A percentile compares a stretch with the other conserved stretches of the same genome.
phyloP scores from a whole-genome alignment of 2,329 filamentous ascomycete genomes.

The Escovopsis sp. region DNA sequence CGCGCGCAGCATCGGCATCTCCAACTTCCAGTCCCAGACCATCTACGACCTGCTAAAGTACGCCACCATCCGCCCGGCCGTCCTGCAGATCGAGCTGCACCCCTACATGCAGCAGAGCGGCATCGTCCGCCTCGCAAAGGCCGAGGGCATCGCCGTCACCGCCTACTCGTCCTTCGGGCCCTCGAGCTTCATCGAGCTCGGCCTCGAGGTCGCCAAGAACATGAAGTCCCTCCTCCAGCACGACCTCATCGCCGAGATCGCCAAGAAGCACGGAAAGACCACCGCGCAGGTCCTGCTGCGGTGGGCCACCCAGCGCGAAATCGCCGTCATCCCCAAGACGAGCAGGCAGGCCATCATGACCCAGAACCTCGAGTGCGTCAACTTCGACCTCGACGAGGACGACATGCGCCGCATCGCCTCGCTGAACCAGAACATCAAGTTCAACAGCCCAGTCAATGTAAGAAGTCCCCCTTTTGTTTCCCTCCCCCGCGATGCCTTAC shows the following conservation, averaged over 20 bases:
- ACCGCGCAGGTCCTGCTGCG: constrained; percentile 70
- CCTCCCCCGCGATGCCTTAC: no score
- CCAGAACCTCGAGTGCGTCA: constrained; percentile 52
- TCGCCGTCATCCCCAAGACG: constrained; percentile 74
- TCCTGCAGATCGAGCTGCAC: constrained; percentile 82
- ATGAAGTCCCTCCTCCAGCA: constrained; percentile 61
- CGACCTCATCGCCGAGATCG: constrained; percentile 46
- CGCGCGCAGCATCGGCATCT: constrained; percentile 60
- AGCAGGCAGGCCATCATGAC: constrained; percentile 36
- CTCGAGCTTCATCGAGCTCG: constrained; percentile 62
- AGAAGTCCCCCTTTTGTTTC: constrained; percentile 19
- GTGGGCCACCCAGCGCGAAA: constrained; percentile 71
- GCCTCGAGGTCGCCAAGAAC: constrained; percentile 42
- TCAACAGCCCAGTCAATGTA: constrained; percentile 63
- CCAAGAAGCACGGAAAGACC: constrained; percentile 55
- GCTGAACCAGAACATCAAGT: constrained; percentile 53
- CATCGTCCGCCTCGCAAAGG: constrained; percentile 54
- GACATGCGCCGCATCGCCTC: constrained; percentile 54
- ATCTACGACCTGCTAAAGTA: constrained; percentile 70
- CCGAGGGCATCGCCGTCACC: constrained; percentile 58
- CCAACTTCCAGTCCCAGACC: constrained; percentile 68
- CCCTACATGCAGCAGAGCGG: constrained; percentile 68
- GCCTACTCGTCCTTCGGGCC: constrained; percentile 79
- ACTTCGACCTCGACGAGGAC: constrained; percentile 48
- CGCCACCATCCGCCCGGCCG: constrained; percentile 57